These are phyloP conservation scores for Gossypium ekmanianum DNA, from an alignment of 345 rosid species.

Conservation along the genomic window DNA sequence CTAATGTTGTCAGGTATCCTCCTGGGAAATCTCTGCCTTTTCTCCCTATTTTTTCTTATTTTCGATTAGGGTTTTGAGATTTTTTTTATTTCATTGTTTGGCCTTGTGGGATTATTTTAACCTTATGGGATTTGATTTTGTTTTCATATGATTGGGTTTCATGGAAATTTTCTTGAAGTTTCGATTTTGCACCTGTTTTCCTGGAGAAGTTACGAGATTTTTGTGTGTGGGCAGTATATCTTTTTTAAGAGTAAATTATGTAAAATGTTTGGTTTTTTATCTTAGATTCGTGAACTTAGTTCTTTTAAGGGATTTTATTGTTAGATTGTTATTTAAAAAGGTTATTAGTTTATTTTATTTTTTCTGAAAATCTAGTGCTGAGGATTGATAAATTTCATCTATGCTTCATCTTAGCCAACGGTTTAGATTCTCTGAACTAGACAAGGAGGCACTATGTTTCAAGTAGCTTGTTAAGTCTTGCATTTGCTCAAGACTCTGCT, in stretches of 20 bases:
- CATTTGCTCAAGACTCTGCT: neutral
- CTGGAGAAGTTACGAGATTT: neutral
- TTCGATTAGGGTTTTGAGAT: conserved; percentile 6
- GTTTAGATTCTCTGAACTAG: neutral
- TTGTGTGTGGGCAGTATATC: neutral
- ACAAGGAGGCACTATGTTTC: neutral
- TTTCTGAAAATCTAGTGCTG: neutral
- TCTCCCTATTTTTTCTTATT: neutral
- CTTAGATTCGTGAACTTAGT: neutral
- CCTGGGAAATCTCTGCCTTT: neutral
- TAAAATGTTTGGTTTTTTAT: neutral
- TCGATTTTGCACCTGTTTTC: neutral
- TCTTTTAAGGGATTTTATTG: neutral
- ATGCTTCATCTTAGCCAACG: neutral
- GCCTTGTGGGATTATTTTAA: neutral
- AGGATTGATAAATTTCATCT: neutral
- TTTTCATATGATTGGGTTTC: neutral
- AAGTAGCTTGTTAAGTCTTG: neutral
- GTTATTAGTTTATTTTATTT: neutral
- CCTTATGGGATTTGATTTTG: neutral
- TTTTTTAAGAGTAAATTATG: neutral
- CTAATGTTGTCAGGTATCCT: conserved; percentile 58
- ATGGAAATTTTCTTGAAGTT: conserved; percentile 12
- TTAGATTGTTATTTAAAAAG: neutral
- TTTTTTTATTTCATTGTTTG: neutral